A percentile compares a stretch with the other conserved stretches of the same genome.
phyloP scores from a whole-genome alignment of 805 yeast genomes.

The Saccharomycopsis sp. region DNA sequence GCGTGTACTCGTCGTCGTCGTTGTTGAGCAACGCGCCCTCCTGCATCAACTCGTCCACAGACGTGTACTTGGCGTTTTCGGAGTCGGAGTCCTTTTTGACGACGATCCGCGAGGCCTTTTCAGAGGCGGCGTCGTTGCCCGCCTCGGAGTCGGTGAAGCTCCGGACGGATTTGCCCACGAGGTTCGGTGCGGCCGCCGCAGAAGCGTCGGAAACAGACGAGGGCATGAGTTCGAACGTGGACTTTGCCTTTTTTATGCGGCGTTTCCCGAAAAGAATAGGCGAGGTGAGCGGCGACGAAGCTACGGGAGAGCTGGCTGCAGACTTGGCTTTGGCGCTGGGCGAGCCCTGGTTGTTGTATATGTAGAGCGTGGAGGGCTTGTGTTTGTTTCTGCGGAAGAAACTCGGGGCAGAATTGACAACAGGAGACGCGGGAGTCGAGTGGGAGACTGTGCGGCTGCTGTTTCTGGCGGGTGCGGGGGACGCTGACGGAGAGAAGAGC shows the following conservation, averaged over 20 bases:
- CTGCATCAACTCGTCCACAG: constrained; percentile 29
- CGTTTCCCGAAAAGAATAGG: neutral
- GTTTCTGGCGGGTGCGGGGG: neutral
- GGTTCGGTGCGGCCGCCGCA: neutral
- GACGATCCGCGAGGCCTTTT: neutral
- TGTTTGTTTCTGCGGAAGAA: neutral
- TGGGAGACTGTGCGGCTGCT: neutral
- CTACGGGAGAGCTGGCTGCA: neutral
- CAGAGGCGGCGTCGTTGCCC: neutral
- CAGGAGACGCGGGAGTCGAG: neutral
- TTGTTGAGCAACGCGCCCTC: constrained; percentile 32
- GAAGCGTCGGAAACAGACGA: neutral
- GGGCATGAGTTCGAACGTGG: neutral
- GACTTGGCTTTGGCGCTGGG: neutral
- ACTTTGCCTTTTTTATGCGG: neutral
- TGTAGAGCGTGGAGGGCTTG: neutral
- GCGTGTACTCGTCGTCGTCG: constrained; percentile 25
- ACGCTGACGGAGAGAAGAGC: neutral
- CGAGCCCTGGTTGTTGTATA: neutral
- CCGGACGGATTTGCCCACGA: constrained; percentile 20
- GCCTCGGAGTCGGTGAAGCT: constrained; percentile 14
- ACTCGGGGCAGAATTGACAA: neutral
- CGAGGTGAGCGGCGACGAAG: neutral
- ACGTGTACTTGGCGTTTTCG: constrained; percentile 20
- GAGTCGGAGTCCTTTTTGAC: neutral